Percentiles rank a stretch among this genome's conserved stretches.
phyloP scores from a whole-genome alignment of 2,329 filamentous ascomycete genomes.

The Beauveria caledonica region DNA sequence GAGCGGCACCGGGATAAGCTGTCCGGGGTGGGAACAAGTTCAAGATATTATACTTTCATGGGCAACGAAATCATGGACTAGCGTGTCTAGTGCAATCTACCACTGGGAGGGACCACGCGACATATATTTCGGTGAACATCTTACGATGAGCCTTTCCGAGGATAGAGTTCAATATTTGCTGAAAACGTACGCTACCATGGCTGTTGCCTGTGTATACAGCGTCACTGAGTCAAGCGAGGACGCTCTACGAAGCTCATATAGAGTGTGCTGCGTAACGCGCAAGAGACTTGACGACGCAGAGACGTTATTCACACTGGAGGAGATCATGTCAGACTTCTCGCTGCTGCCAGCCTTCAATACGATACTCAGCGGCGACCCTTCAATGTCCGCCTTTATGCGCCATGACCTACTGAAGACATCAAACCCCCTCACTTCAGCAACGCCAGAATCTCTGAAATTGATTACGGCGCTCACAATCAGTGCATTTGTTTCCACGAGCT shows the following conservation, averaged over 20 bases:
- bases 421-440: conserved; percentile 59
- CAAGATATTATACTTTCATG: conserved; percentile 59
- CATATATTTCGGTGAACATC: conserved; percentile 56
- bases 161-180: conserved; percentile 14
- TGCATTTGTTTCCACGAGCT: conserved; percentile 45
- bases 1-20: conserved; percentile 26
- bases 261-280: neutral
- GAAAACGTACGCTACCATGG: conserved; percentile 25
- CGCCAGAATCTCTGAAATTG: conserved; percentile 45
- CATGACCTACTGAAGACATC: conserved; percentile 46
- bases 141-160: conserved; percentile 50
- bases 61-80: conserved; percentile 50
- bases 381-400: conserved; percentile 24
- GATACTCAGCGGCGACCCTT: conserved; percentile 16
- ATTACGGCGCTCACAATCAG: conserved; percentile 57
- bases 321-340: conserved; percentile 38
- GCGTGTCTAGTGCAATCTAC: conserved; percentile 55
- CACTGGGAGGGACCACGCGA: conserved; percentile 69
- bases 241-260: conserved; percentile 9
- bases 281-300: conserved; percentile 49
- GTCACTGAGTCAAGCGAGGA: neutral
- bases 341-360: conserved; percentile 25
- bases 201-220: conserved; percentile 8
- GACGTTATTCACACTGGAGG: conserved; percentile 42
- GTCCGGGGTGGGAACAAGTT: conserved; percentile 60